These are phyloP conservation scores for Cladophialophora exuberans DNA, from an alignment of 2,329 filamentous ascomycete genomes.

Conservation along the genomic window DNA sequence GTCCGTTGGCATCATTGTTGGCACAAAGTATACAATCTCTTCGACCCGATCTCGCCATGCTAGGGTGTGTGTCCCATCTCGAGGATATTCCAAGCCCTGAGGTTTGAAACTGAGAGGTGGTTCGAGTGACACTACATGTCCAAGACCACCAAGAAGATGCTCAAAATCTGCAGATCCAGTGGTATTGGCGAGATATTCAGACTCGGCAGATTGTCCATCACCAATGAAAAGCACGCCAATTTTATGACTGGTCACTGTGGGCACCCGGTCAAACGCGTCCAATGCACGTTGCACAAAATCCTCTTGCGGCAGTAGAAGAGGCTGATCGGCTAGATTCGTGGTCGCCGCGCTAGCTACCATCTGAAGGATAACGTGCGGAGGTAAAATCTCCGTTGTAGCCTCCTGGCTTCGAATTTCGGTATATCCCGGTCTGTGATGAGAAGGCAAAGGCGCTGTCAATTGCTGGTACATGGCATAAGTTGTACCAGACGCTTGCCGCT, in stretches of 20 bases:
- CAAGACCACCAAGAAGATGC: slow-evolving; percentile 79
- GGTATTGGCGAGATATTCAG: slow-evolving; percentile 83
- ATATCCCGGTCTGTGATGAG: slow-evolving; percentile 48
- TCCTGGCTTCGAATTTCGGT: slow-evolving; percentile 45
- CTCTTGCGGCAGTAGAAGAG: slow-evolving; percentile 73
- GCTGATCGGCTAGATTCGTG: slow-evolving; percentile 60
- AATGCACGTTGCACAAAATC: slow-evolving; percentile 75
- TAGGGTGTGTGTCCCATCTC: slow-evolving; percentile 84
- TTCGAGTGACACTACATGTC: slow-evolving; percentile 78
- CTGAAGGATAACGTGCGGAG: slow-evolving; percentile 51
- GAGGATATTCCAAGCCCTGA: slow-evolving; percentile 82
- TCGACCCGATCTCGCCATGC: slow-evolving; percentile 95
- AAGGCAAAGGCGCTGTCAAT: slow-evolving; percentile 48
- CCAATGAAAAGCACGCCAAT: slow-evolving; percentile 93
- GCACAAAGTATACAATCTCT: slow-evolving; percentile 93
- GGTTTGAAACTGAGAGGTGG: slow-evolving; percentile 82
- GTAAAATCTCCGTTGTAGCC: slow-evolving; percentile 45
- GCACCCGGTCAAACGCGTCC: slow-evolving; percentile 78
- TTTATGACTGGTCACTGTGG: slow-evolving; percentile 93
- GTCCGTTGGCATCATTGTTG: slow-evolving; percentile 95
- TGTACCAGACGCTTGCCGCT: slow-evolving; percentile 55
- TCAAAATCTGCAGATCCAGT: slow-evolving; percentile 86
- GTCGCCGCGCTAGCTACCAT: slow-evolving; percentile 48
- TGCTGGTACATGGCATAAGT: slow-evolving; percentile 54
- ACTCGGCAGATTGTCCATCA: slow-evolving; percentile 79